A percentile compares a stretch with the other conserved stretches of the same genome.
Evolutionary conservation across 768 basidiomycete genomes (phyloP).

Genomic region (Aureoboletus auriporus): DNA sequence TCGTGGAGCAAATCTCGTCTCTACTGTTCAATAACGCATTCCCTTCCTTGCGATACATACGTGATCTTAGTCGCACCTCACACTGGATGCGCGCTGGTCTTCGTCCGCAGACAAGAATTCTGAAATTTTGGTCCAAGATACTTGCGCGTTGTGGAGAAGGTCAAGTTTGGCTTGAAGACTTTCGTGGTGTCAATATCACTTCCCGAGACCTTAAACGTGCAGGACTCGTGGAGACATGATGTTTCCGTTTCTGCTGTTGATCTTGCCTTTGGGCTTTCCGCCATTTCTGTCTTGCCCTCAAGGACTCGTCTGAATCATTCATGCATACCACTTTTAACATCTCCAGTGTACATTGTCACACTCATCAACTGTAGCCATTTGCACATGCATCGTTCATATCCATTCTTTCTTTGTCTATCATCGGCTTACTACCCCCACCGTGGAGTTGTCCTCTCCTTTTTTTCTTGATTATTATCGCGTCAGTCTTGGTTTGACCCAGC

Average conservation of each 20-base stretch:
- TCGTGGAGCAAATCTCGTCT: constrained; percentile 61
- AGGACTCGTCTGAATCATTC: constrained; percentile 5
- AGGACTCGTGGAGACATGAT: constrained; percentile 18
- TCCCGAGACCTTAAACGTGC: constrained; percentile 38
- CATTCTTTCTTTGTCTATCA: constrained; percentile 2
- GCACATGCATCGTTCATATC: constrained; percentile 24
- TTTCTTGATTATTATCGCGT: neutral
- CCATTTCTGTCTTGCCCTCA: neutral
- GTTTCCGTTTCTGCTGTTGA: neutral
- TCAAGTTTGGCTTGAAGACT: constrained; percentile 65
- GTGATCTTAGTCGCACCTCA: constrained; percentile 62
- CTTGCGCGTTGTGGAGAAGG: constrained; percentile 47
- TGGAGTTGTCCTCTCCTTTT: constrained; percentile 17
- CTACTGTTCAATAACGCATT: constrained; percentile 57
- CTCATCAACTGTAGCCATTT: constrained; percentile 29
- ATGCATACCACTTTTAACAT: constrained; percentile 20
- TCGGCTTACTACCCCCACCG: constrained; percentile 1
- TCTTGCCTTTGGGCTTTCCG: neutral
- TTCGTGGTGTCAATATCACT: constrained; percentile 55
- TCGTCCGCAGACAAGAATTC: constrained; percentile 32
- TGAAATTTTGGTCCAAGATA: constrained; percentile 50
- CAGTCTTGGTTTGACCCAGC: constrained; percentile 1
- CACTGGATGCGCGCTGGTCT: constrained; percentile 45
- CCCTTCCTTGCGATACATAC: constrained; percentile 53
- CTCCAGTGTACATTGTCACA: constrained; percentile 29